Evolutionary conservation across 2,329 filamentous ascomycete genomes (phyloP), one percentile per base, ranked within the genome.

Genomic region (Pseudopithomyces chartarum): DNA sequence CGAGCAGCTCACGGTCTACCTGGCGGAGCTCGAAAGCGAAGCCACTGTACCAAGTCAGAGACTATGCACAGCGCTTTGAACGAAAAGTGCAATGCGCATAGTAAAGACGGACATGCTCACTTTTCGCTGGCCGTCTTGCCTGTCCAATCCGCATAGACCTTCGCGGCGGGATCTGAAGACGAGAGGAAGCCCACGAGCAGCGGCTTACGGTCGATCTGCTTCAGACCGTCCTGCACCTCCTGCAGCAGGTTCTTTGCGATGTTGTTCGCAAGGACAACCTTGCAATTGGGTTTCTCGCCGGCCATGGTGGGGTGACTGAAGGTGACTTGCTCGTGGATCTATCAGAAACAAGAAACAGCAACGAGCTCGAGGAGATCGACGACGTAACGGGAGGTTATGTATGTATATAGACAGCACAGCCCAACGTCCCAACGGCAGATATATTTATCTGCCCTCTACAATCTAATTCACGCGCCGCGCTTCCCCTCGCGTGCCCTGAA

Each of bases 61-160:
- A 43, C 20, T 17, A 15, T 19, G 15, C 19, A 17, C 20, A 15
- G 10, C 11, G 11, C 3, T 19, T 22, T 34, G 12, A 17, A 23
- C n/a, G 8, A 32, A 29, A 8, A 29, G 26, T 34, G 19, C 19
- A 17, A 34, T 22, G 8, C 33, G 43, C 6, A 42, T 42, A 56
- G 49, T 55, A 60, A 56, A 42, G 64, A 57, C 55, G 57, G 57
- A 62, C 55, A 65, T 57, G 74, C 90, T 89, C 83, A 97, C 93
- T 97, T 96, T 76, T 98, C 94, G 77, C 88, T 85, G 78, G 92
- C 97, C 3, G 95, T 97, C 84, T 96, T 97, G 77, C 92, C 91
- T 39, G 94, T 97, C 91, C 92, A 97, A 77, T 97, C 91, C 53
- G 95, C 95, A 75, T 99, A 98, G 81, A 96, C 92, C 67, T 90